These are phyloP conservation scores for Circinella umbellata DNA, from an alignment of 371 early-diverging fungal species.

Conservation along the genomic window DNA sequence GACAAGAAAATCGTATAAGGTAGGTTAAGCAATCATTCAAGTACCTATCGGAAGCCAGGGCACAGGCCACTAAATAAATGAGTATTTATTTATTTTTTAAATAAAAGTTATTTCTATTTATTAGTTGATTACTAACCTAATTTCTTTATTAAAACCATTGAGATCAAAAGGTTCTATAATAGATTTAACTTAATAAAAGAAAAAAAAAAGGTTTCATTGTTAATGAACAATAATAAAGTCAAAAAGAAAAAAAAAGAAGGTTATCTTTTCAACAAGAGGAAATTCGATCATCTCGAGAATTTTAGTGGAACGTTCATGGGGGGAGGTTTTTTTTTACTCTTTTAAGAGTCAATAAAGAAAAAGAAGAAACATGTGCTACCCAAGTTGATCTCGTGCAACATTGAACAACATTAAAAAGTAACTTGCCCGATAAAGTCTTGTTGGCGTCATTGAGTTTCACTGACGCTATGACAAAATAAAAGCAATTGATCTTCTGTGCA, in stretches of 20 bases:
- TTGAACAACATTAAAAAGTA: slow-evolving; percentile 7
- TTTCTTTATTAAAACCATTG: too few species aligned
- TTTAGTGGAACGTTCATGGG: slow-evolving; percentile 5
- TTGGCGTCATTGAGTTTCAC: slow-evolving; percentile 5
- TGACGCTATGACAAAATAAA: slow-evolving; percentile 6
- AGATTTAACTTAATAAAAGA: too few species aligned
- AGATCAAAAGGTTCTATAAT: too few species aligned
- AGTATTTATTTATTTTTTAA: background rate
- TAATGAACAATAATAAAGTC: too few species aligned
- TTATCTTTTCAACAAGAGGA: background rate
- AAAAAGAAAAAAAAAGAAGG: too few species aligned
- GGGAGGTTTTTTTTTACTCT: background rate
- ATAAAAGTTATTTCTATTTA: too few species aligned
- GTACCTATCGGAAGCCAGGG: slow-evolving; percentile 32
- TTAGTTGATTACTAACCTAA: too few species aligned
- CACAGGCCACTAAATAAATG: slow-evolving; percentile 28
- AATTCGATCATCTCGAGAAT: background rate
- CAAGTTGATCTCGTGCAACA: slow-evolving; percentile 9
- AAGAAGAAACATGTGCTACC: background rate
- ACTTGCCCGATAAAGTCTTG: slow-evolving; percentile 1
- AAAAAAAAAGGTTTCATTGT: too few species aligned
- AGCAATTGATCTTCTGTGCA: slow-evolving; percentile 4
- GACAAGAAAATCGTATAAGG: slow-evolving; percentile 20
- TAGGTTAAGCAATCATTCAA: slow-evolving; percentile 19
- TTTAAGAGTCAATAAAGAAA: too few species aligned